Percentiles rank a stretch among this genome's conserved stretches.
Evolutionary conservation across 306 rosid genomes (phyloP).

Genomic region (Trichosanthes truncata): DNA sequence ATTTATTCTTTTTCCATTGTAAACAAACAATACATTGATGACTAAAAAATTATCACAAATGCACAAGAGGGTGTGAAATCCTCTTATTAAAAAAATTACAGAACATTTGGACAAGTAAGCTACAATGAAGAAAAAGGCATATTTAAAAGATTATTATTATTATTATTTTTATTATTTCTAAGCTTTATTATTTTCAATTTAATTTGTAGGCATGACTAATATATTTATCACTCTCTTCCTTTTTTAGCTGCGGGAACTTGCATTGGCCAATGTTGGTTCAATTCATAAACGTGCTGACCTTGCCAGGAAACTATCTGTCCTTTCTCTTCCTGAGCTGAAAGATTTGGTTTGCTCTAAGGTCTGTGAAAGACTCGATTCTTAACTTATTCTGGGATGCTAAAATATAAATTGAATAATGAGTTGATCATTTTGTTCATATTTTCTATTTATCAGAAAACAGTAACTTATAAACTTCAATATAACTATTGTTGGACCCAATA

Average conservation of each 20-base stretch:
- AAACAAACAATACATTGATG: neutral
- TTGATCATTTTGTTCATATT: neutral
- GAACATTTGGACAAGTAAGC: neutral
- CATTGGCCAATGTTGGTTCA: conserved; percentile 78
- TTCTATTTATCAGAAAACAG: neutral
- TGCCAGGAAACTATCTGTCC: conserved; percentile 77
- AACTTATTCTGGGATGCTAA: neutral
- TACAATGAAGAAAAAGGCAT: neutral
- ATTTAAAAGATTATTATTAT: neutral
- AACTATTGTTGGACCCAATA: neutral
- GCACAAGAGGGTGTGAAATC: neutral
- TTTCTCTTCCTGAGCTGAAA: conserved; percentile 62
- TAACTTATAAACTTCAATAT: neutral
- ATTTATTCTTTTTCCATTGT: neutral
- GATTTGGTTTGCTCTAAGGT: conserved; percentile 92
- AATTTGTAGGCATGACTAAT: neutral
- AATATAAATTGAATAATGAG: neutral
- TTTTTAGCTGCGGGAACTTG: conserved; percentile 68
- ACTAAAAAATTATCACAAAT: neutral
- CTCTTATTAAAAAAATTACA: neutral
- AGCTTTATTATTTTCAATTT: neutral
- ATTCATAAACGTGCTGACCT: conserved; percentile 77
- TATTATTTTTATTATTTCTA: neutral
- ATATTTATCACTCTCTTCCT: conserved; percentile 2
- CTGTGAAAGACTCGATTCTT: conserved; percentile 12